These are phyloP conservation scores for Sinapis alba DNA, from an alignment of 441 rosid species.

Conservation along the genomic window DNA sequence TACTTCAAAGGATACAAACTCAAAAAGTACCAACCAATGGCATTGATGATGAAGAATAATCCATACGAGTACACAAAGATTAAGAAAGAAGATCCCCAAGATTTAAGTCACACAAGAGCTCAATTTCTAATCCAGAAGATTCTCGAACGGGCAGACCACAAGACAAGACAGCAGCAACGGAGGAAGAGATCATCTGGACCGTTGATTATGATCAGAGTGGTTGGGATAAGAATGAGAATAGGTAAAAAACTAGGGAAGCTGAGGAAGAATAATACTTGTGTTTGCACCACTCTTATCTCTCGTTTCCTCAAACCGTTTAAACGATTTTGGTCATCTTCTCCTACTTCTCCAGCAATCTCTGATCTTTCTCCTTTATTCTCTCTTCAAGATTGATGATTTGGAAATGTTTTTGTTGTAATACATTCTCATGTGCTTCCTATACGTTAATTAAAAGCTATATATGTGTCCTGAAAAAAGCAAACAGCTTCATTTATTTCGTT, in stretches of 20 bases:
- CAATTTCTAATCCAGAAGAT: slow-evolving; percentile 79
- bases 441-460: background rate
- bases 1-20: slow-evolving; percentile 24
- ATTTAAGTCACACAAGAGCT: slow-evolving; percentile 56
- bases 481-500: background rate
- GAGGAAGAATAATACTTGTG: slow-evolving; percentile 46
- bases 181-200: slow-evolving; percentile 37
- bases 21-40: slow-evolving; percentile 14
- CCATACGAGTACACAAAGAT: slow-evolving; percentile 59
- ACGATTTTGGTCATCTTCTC: slow-evolving; percentile 26
- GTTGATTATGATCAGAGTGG: slow-evolving; percentile 52
- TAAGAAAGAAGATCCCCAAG: slow-evolving; percentile 68
- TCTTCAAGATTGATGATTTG: slow-evolving; percentile 32
- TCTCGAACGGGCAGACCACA: slow-evolving; percentile 57
- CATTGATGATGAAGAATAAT: slow-evolving; percentile 36
- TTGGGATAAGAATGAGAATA: slow-evolving; percentile 60
- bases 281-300: slow-evolving; percentile 27
- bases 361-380: slow-evolving; percentile 40
- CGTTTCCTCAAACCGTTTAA: slow-evolving; percentile 35
- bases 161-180: slow-evolving; percentile 15
- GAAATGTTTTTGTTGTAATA: background rate
- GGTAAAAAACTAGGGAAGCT: slow-evolving; percentile 66
- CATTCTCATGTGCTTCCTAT: background rate
- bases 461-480: background rate
- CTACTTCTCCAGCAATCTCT: slow-evolving; percentile 29